Conservation (phyloP, 495 filamentous ascomycete species). For the Trichoderma asperelloides region DNA sequence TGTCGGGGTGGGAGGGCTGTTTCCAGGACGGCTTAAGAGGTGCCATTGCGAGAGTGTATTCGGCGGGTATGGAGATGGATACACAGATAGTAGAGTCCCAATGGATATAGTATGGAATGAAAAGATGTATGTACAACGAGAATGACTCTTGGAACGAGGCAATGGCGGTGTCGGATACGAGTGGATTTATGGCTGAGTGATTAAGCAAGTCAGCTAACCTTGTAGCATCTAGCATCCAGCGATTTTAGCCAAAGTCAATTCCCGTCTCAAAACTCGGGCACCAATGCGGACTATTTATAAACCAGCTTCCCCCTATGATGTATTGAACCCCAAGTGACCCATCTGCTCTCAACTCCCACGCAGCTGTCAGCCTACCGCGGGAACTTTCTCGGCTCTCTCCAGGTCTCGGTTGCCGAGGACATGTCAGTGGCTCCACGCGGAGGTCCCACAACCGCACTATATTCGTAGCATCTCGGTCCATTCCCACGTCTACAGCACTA, state of each 20-base stretch:
- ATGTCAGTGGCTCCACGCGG: slow-evolving; percentile 3
- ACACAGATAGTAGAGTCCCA: neutral
- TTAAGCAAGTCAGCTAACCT: neutral
- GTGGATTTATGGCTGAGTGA: neutral
- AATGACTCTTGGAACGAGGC: neutral
- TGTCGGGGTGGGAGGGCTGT: slow-evolving; percentile 43
- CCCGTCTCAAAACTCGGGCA: neutral
- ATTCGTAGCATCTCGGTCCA: neutral
- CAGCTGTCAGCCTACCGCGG: neutral
- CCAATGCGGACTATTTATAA: neutral
- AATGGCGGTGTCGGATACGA: neutral
- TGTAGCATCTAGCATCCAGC: neutral
- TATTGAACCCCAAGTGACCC: neutral
- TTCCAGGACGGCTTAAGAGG: slow-evolving; percentile 42
- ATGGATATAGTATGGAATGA: neutral
- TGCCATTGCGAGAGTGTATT: slow-evolving; percentile 24
- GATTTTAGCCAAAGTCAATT: neutral
- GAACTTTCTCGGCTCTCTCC: neutral
- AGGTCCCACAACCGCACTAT: neutral
- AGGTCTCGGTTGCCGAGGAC: neutral
- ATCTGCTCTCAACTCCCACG: neutral
- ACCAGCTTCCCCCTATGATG: neutral
- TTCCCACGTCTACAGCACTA: neutral
- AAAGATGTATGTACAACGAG: neutral
- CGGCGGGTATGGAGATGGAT: neutral